Evolutionary conservation across 345 rosid genomes (phyloP).

Genomic region (Barbarea vulgaris): DNA sequence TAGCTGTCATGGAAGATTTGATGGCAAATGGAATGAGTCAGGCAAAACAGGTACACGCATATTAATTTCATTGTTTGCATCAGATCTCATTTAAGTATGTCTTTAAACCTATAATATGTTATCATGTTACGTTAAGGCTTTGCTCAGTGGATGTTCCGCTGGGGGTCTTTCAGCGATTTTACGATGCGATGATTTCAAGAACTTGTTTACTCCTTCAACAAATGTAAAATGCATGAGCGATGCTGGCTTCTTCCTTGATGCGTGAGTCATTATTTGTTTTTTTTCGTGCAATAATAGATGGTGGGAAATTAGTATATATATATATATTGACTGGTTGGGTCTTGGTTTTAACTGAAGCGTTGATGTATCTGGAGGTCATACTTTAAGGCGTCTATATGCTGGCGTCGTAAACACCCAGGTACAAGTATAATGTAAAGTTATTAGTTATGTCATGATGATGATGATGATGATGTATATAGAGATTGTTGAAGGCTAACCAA

Average conservation of each 20-base stretch:
- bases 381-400: constrained; percentile 62
- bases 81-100: neutral
- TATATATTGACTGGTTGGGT: neutral
- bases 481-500: neutral
- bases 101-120: neutral
- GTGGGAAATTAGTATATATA: neutral
- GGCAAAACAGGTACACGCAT: constrained; percentile 71
- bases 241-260: constrained; percentile 92
- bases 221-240: constrained; percentile 90
- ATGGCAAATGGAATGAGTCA: constrained; percentile 65
- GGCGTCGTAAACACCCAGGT: constrained; percentile 87
- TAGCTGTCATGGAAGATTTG: constrained; percentile 78
- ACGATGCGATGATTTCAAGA: constrained; percentile 65
- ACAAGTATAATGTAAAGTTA: neutral
- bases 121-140: constrained; percentile 48
- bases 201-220: constrained; percentile 57
- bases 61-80: neutral
- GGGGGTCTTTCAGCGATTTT: constrained; percentile 79
- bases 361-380: constrained; percentile 79
- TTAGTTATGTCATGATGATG: neutral
- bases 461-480: neutral
- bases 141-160: constrained; percentile 96
- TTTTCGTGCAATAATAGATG: neutral
- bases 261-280: constrained; percentile 54
- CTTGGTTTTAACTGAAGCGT: constrained; percentile 48